Evolutionary conservation across 768 basidiomycete species (phyloP).

Genomic region (Tephrocybe sp.): DNA sequence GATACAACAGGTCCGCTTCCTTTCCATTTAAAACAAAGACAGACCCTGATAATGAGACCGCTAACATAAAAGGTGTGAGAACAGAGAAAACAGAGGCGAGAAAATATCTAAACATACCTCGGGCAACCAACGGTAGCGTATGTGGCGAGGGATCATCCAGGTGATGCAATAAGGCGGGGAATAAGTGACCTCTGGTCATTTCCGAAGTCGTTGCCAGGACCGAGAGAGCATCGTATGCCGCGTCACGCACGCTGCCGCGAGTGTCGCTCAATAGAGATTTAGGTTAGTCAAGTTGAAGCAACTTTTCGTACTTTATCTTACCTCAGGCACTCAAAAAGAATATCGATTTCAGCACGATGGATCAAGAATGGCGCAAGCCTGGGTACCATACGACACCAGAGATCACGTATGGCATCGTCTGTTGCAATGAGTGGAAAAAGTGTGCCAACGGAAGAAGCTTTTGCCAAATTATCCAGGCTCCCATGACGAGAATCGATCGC

Average conservation of each 20-base stretch:
- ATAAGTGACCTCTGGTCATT: constrained; percentile 12
- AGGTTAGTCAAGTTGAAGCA: background rate
- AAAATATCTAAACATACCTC: constrained; percentile 6
- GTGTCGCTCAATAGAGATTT: background rate
- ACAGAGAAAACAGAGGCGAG: background rate
- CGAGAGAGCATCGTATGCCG: constrained; percentile 13
- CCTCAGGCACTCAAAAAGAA: constrained; percentile 13
- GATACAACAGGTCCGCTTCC: constrained; percentile 13
- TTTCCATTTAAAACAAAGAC: constrained; percentile 14
- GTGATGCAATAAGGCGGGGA: constrained; percentile 12
- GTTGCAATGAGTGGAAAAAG: constrained; percentile 11
- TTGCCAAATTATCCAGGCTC: constrained; percentile 15
- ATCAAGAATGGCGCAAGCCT: constrained; percentile 17
- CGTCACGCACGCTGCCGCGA: constrained; percentile 9
- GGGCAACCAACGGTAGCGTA: constrained; percentile 9
- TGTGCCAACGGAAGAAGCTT: constrained; percentile 8
- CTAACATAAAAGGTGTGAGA: constrained; percentile 4
- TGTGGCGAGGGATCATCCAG: constrained; percentile 12
- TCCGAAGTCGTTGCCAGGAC: constrained; percentile 19
- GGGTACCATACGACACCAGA: constrained; percentile 17
- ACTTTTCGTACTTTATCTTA: background rate
- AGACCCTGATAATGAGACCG: constrained; percentile 17
- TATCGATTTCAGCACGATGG: constrained; percentile 14
- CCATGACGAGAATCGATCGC: constrained; percentile 19
- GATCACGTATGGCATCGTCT: constrained; percentile 14